phyloP scores from a whole-genome alignment of 2,329 filamentous ascomycete genomes.

The Tolypocladium paradoxum region DNA sequence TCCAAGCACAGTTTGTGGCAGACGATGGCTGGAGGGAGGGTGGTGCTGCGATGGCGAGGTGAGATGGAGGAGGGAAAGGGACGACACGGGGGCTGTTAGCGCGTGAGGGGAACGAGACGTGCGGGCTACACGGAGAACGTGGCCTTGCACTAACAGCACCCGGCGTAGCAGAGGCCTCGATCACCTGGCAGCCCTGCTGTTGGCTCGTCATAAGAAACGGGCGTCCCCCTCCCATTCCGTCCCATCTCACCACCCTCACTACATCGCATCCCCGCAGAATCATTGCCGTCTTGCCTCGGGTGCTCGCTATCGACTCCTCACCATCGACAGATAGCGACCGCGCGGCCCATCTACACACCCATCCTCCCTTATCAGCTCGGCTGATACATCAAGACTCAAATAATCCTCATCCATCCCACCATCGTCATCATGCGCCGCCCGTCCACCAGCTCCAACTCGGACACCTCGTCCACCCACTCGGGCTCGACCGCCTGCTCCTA shows the following conservation, averaged over 20 bases:
- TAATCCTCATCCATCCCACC: neutral
- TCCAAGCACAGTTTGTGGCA: neutral
- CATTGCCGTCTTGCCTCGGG: neutral
- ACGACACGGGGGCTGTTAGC: neutral
- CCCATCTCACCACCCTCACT: neutral
- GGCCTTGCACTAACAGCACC: neutral
- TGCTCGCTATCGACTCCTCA: neutral
- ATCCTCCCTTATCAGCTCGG: neutral
- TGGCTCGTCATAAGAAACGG: neutral
- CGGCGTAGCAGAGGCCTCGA: no score
- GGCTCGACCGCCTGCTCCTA: conserved; percentile 18
- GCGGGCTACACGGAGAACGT: accelerated
- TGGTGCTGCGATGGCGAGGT: neutral
- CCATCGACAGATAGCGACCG: neutral
- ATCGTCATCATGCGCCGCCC: conserved; percentile 11
- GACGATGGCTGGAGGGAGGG: neutral
- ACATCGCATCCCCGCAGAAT: neutral
- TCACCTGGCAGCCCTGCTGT: no score
- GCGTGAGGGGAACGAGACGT: neutral
- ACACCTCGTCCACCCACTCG: conserved; percentile 19
- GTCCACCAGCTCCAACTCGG: conserved; percentile 17
- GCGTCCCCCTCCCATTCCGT: neutral
- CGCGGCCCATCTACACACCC: neutral
- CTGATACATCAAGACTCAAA: neutral
- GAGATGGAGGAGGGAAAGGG: neutral